Base-by-base conservation (phyloP, 306 rosid genomes). In the Amphicarpaea edgeworthii region DNA sequence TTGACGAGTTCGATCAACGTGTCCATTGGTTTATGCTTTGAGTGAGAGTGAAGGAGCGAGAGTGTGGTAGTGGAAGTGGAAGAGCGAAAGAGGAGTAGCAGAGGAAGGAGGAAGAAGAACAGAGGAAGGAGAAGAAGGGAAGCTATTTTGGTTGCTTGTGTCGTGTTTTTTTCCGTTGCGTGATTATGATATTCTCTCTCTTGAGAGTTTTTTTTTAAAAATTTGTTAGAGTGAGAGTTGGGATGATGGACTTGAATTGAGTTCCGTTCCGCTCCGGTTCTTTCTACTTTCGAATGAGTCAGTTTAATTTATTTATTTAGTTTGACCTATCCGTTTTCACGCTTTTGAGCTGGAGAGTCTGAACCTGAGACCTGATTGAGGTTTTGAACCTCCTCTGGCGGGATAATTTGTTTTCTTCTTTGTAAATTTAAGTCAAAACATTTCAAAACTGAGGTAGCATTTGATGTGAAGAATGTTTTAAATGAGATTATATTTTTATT, bases 1-100 rank as follows among this genome's bases (percentile, higher is more conserved):
- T 93, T 93, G 37, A 93, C 92, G 77, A 93, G 77, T 1, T 91
- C 91, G 70, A 93, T 93, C 90, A 93, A 89, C 73, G 92, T 75
- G 53, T 93, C 93, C 85, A 68, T 59, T 49, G 77, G 80, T 38
- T 65, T 24, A 4, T 74, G 16, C 0, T n/a, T n/a, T n/a, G n/a
- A n/a, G n/a, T 49, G 16, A 59, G 62, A 5, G 3, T 37, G 54
- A 49, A 16, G 23, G 23, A 68, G 37, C 16, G 42, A 20, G 28
- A 28, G 66, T 23, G 51, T 20, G n/a, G n/a, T n/a, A n/a, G n/a
- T n/a, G 28, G 66, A 63, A 53, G 37, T 54, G 17, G 41, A 63
- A 58, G 63, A 16, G 20, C 38, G 26, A 34, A 81, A 32, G 68
- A 70, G 40, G 69, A 32, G 45, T 1, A 76, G 55, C 1, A 75